Conservation (phyloP, 768 basidiomycete species). For the Boletus sp. region DNA sequence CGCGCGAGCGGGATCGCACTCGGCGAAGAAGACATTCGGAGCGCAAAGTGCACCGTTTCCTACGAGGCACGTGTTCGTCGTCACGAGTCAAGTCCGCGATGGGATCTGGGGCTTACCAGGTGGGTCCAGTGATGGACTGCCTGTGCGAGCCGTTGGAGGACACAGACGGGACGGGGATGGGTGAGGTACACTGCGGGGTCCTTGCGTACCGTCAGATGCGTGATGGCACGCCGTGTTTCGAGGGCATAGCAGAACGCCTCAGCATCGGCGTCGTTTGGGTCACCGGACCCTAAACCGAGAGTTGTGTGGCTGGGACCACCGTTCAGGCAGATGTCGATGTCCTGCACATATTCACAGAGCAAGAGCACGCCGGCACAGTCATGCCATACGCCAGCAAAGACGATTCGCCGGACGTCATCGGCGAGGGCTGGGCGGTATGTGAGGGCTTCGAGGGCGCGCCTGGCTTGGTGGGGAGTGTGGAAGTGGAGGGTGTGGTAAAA, state of each 20-base stretch:
- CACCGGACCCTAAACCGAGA: background rate
- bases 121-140: slow-evolving; percentile 43
- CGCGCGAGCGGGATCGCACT: slow-evolving; percentile 28
- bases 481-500: slow-evolving; percentile 55
- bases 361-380: slow-evolving; percentile 41
- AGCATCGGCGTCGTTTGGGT: slow-evolving; percentile 16
- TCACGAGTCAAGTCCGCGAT: slow-evolving; percentile 1
- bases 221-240: slow-evolving; percentile 35
- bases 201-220: slow-evolving; percentile 54
- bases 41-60: slow-evolving; percentile 54
- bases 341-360: slow-evolving; percentile 30
- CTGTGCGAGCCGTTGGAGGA: slow-evolving; percentile 46
- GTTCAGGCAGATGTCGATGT: slow-evolving; percentile 41
- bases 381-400: slow-evolving; percentile 41
- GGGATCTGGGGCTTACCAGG: slow-evolving; percentile 42
- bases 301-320: background rate
- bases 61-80: slow-evolving; percentile 22
- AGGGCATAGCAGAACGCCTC: slow-evolving; percentile 44
- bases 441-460: slow-evolving; percentile 39
- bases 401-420: slow-evolving; percentile 39
- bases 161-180: slow-evolving; percentile 42
- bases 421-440: slow-evolving; percentile 38
- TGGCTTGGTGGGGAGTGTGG: slow-evolving; percentile 38
- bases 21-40: slow-evolving; percentile 49
- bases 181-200: slow-evolving; percentile 52